Evolutionary conservation across 2,329 filamentous ascomycete genomes (phyloP).

Genomic region (Fusarium sp.): DNA sequence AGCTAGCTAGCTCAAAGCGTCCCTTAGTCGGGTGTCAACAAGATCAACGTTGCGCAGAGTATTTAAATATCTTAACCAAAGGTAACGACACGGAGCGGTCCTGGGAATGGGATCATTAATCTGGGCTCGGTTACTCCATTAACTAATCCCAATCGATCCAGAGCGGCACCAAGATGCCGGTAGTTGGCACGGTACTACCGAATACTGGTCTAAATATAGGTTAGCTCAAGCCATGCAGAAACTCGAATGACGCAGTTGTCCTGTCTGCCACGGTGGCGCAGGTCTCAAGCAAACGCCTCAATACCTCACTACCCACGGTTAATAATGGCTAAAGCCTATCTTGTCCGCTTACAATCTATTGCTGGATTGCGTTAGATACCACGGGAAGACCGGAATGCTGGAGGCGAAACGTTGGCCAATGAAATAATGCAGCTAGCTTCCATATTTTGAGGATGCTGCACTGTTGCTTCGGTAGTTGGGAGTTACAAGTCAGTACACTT

Average conservation of each 20-base stretch:
- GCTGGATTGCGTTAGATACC: background rate
- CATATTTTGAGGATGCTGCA: too few species aligned
- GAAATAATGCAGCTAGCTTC: background rate
- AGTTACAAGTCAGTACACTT: too few species aligned
- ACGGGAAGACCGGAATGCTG: background rate
- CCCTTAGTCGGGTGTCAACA: accelerated
- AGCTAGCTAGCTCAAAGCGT: background rate
- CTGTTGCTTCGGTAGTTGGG: too few species aligned
- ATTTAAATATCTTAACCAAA: background rate
- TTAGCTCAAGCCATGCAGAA: background rate
- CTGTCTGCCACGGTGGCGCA: background rate
- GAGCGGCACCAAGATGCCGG: background rate
- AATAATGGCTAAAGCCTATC: background rate
- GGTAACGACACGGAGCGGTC: background rate
- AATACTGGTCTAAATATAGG: background rate
- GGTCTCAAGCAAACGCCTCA: background rate
- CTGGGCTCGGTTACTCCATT: background rate
- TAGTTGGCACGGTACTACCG: background rate
- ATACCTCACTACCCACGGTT: background rate
- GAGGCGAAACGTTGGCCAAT: background rate
- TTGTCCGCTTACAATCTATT: background rate
- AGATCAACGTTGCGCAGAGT: background rate
- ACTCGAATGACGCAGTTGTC: background rate
- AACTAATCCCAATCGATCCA: background rate
- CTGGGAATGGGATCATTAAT: background rate